Base-by-base conservation (phyloP, 768 basidiomycete genomes). In the Nidularia sp. region DNA sequence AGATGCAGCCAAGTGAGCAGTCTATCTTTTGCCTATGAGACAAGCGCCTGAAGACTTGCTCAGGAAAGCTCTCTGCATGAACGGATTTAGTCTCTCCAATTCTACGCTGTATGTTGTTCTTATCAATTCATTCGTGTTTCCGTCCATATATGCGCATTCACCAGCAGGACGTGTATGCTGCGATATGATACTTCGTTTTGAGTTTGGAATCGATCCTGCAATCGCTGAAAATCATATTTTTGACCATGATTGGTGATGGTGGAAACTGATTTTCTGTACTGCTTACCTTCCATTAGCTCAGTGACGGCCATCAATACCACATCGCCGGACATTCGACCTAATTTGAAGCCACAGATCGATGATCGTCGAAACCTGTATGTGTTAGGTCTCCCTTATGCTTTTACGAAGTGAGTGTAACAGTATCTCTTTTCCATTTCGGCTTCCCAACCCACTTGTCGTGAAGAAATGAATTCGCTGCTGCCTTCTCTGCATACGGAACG, bases 341-440 rank as follows among this genome's bases (percentile, higher is more conserved):
- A 39, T 15, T 39, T 9, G 36, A 39, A 9, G 9, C 15, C 36
- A 39, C 36, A 39, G 36, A 22, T 69, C 49, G 76, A 75, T 59
- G 78, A 84, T 58, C 86, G 90, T 48, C 79, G 90, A 53, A 93
- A 93, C 62, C 80, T 93, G 41, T 93, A 93, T 57, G 89, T 91
- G 39, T 82, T 93, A 29, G 90, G 90, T 10, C 67, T 93, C 49
- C 90, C 90, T 5, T 91, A 91, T 60, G 85, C 87, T 59, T 74
- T 92, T 34, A 84, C 85, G 13, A 88, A 90, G 90, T 90, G 60
- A 49, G 77, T 49, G 10, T 45, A 13, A 9, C 8, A 32, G 22
- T 48, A 42, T 35, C 9, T 39, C 32, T 45, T 42, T 33, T n/a
- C 46, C 12, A 13, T 35, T 34, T 25, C 22, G 12, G 42, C 54